A percentile compares a stretch with the other conserved stretches of the same genome.
Evolutionary conservation across 2,329 filamentous ascomycete genomes (phyloP).

Genomic region (Boeremia exigua): DNA sequence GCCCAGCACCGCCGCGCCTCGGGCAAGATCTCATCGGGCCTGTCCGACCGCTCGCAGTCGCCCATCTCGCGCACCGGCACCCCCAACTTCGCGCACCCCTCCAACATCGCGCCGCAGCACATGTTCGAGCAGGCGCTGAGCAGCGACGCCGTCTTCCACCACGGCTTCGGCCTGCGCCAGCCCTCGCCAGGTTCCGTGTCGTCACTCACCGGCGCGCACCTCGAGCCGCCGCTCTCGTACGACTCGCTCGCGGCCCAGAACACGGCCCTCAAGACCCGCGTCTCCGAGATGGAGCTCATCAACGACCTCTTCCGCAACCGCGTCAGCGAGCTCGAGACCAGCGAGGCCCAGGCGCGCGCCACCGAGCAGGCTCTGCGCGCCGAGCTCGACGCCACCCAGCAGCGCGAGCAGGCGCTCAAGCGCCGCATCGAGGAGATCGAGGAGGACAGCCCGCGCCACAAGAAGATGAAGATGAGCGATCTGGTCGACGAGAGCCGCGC

Average conservation of each 20-base stretch:
- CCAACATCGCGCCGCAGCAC: constrained; percentile 74
- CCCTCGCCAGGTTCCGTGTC: constrained; percentile 65
- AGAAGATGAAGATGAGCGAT: constrained; percentile 64
- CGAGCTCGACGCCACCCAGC: constrained; percentile 75
- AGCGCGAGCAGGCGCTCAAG: constrained; percentile 81
- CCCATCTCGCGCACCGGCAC: constrained; percentile 81
- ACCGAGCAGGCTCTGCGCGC: constrained; percentile 62
- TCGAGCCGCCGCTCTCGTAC: constrained; percentile 76
- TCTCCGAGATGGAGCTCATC: constrained; percentile 94
- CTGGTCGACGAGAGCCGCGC: constrained; percentile 55
- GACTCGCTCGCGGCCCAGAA: constrained; percentile 82
- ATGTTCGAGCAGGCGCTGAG: constrained; percentile 79
- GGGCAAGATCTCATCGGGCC: constrained; percentile 74
- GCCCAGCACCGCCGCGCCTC: constrained; percentile 69
- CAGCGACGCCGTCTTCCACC: constrained; percentile 69
- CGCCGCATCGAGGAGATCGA: constrained; percentile 73
- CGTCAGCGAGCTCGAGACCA: constrained; percentile 77
- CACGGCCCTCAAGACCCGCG: constrained; percentile 88
- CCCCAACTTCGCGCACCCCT: constrained; percentile 70
- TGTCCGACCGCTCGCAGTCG: constrained; percentile 76
- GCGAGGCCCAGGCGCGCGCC: constrained; percentile 69
- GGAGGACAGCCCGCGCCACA: constrained; percentile 57
- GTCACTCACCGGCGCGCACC: constrained; percentile 65
- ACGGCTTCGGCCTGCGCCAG: constrained; percentile 49
- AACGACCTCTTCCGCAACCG: constrained; percentile 72